Base-by-base conservation (phyloP, 2,329 filamentous ascomycete species). In the Xylaria polymorpha region DNA sequence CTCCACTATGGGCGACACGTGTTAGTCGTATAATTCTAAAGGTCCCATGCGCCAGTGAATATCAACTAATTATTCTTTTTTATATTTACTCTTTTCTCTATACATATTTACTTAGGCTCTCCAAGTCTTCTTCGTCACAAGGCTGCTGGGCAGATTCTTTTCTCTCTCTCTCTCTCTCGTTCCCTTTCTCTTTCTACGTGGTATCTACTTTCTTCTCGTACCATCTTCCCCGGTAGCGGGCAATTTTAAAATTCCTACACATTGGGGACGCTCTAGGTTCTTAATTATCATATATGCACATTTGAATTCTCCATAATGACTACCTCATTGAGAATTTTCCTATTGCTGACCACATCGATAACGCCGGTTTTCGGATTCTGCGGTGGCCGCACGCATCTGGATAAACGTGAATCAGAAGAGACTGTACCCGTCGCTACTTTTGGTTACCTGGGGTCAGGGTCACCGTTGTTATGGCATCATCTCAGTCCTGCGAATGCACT, bases 401-500 rank as follows among this genome's bases (percentile, higher is more conserved):
- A 75, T 43, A 72, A 67, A 67, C 73, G 76, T 43, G 75, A 75
- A 61, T 75, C 75, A 39, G 79, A 74, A 25, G 48, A 66, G 1
- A 37, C 18, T 6, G 78, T 81, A 25, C 64, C 75, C 18, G 67
- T 80, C 22, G 74, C 75, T 5, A 78, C 69, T 0, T 81, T 82
- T 70, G 80, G 80, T 8, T 78, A 78, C 55, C 15, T 56, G 58
- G 18, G 20, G 44, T 51, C n/a, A 51, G 25, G n/a, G 35, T 43
- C 22, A 9, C 80, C 80, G 8, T 39, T 77, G 32, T 77, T 80
- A 62, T 82, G 80, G 80, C 73, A 76, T 43, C 72, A 76, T 14
- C 71, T 82, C 7, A 75, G 79, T 63, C 61, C 75, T 20, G 81
- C 79, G 55, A 88, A 88, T 76, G 77, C 76, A 18, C 77, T 79